A percentile compares a stretch with the other conserved stretches of the same genome.
These are phyloP conservation scores for Dioscorea zingiberensis DNA, from an alignment of 106 monocot species.

Conservation along the genomic window DNA sequence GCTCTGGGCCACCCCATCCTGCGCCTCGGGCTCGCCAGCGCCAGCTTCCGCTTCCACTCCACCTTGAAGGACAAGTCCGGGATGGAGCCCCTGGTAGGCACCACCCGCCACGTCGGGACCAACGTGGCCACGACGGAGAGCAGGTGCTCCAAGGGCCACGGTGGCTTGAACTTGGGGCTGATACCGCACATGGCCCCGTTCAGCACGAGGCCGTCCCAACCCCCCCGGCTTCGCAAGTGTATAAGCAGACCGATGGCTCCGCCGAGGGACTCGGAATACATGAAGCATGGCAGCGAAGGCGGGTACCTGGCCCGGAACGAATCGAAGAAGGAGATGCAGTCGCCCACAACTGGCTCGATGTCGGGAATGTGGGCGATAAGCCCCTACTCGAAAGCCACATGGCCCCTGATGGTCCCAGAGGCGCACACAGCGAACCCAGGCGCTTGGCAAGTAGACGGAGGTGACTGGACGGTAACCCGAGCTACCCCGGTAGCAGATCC, in stretches of 20 bases:
- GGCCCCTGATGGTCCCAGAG: conserved; percentile 88
- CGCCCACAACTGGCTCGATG: conserved; percentile 64
- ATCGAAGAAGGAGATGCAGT: conserved; percentile 74
- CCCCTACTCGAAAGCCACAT: conserved; percentile 92
- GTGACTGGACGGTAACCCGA: conserved; percentile 77
- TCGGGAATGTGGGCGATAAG: conserved; percentile 70
- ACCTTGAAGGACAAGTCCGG: conserved; percentile 82
- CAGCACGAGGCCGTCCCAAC: conserved; percentile 64
- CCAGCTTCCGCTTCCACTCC: conserved; percentile 86
- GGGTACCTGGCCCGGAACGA: conserved; percentile 52
- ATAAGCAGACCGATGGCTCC: conserved; percentile 85
- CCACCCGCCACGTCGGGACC: conserved; percentile 70
- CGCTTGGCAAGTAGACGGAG: conserved; percentile 59
- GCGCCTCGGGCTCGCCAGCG: conserved; percentile 61
- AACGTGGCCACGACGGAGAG: conserved; percentile 47
- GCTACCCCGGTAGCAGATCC: conserved; percentile 82
- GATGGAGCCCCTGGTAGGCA: conserved; percentile 72
- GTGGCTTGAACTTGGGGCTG: conserved; percentile 88
- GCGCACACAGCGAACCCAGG: conserved; percentile 80
- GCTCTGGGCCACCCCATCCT: conserved; percentile 43
- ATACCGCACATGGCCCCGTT: conserved; percentile 96
- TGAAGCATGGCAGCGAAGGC: conserved; percentile 49
- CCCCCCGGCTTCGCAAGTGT: conserved; percentile 29
- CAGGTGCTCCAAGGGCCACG: conserved; percentile 83
- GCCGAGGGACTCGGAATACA: conserved; percentile 88